A percentile compares a stretch with the other conserved stretches of the same genome.
These are phyloP conservation scores for Candida peoriensis DNA, from an alignment of 805 yeast species.

Conservation along the genomic window DNA sequence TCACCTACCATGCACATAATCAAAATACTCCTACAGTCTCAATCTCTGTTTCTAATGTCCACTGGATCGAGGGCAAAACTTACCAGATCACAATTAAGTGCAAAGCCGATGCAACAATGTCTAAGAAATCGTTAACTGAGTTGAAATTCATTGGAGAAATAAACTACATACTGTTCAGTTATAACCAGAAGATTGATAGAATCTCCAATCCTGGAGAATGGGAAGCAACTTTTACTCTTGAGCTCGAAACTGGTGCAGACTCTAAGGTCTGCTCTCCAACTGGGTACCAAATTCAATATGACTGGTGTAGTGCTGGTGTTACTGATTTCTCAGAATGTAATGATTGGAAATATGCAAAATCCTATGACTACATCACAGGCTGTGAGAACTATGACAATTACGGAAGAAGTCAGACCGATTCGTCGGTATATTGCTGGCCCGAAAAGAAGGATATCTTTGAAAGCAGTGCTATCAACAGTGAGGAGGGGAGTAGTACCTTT, in stretches of 20 bases:
- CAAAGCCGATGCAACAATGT: constrained; percentile 5
- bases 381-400: constrained; percentile 19
- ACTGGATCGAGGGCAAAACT: constrained; percentile 2
- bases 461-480: too few species aligned
- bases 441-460: too few species aligned
- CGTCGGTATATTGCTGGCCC: constrained; percentile 20
- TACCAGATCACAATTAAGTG: constrained; percentile 11
- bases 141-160: constrained; percentile 11
- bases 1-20: constrained; percentile 3
- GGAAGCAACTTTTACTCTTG: constrained; percentile 6
- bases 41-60: constrained; percentile 9
- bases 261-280: constrained; percentile 7
- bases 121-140: constrained; percentile 7
- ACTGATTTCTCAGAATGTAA: constrained; percentile 15
- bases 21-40: constrained; percentile 9
- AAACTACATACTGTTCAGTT: constrained; percentile 6
- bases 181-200: constrained; percentile 4
- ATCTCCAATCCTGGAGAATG: constrained; percentile 10
- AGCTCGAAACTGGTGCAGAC: not conserved
- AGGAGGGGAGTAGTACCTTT: too few species aligned
- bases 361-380: constrained; percentile 21
- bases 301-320: constrained; percentile 13
- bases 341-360: constrained; percentile 14
- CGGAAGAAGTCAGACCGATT: constrained; percentile 17
- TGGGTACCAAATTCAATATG: constrained; percentile 10